phyloP scores from a whole-genome alignment of 805 yeast species.

The Kodamaea sagamina region DNA sequence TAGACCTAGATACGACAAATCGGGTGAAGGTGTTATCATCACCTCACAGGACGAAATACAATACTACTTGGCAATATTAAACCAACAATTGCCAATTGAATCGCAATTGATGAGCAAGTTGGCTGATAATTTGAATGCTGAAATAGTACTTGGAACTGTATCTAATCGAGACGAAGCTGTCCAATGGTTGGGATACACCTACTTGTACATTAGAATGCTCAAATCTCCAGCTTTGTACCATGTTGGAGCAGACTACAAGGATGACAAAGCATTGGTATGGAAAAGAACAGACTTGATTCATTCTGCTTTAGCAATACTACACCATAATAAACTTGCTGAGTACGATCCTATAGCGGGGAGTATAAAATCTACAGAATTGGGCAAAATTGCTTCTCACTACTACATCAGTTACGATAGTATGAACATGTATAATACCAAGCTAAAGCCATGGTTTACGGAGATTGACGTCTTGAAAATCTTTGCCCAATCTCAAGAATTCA shows the following conservation, averaged over 20 bases:
- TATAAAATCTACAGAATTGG: slow-evolving; percentile 58
- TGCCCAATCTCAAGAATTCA: slow-evolving; percentile 82
- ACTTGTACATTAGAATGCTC: slow-evolving; percentile 76
- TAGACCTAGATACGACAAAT: slow-evolving; percentile 88
- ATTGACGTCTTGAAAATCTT: slow-evolving; percentile 79
- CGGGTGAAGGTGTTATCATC: slow-evolving; percentile 92
- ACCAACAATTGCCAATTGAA: slow-evolving; percentile 90
- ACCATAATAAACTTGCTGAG: slow-evolving; percentile 55
- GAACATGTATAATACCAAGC: slow-evolving; percentile 58
- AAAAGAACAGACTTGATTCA: slow-evolving; percentile 71
- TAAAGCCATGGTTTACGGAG: slow-evolving; percentile 65
- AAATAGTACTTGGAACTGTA: slow-evolving; percentile 73
- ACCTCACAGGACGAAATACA: slow-evolving; percentile 85
- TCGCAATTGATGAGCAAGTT: slow-evolving; percentile 74
- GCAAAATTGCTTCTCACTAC: slow-evolving; percentile 81
- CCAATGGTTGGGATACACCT: slow-evolving; percentile 78
- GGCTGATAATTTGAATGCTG: slow-evolving; percentile 83
- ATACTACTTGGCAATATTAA: slow-evolving; percentile 85
- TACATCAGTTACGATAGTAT: slow-evolving; percentile 79
- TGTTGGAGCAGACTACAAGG: slow-evolving; percentile 64
- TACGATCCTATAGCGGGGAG: slow-evolving; percentile 55
- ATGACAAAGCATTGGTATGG: slow-evolving; percentile 39
- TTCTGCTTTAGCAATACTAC: slow-evolving; percentile 67
- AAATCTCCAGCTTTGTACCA: slow-evolving; percentile 72
- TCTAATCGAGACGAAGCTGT: slow-evolving; percentile 63